Evolutionary conservation across 2,329 filamentous ascomycete species (phyloP), one percentile per base, ranked within the genome.

Genomic region (Colletotrichum tofieldiae): DNA sequence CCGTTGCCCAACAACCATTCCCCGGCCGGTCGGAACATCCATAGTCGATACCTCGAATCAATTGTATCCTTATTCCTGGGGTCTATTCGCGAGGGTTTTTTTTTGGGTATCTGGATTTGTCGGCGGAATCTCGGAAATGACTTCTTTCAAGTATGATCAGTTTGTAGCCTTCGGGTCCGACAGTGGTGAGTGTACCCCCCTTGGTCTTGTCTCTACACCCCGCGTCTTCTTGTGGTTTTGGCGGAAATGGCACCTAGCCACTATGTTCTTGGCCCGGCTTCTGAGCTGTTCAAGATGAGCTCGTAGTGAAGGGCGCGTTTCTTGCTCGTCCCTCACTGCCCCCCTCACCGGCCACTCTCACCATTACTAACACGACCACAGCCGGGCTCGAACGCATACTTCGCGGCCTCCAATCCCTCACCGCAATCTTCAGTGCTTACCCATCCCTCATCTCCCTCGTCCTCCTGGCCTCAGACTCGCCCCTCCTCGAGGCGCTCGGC

Each of bases 301-400:
- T 18, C 14, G 12, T 14, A 16, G 11, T 14, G 20, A n/a, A 5
- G 35, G 35, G 35, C 23, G 35, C n/a, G 14, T 39, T 18, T 35
- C 29, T 37, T 35, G 7, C 43, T 20, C 43, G 23, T 14, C 29
- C 6, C 23, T 23, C 51, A 26, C n/a, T 11, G 11, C 35, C 32
- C 23, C 5, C 2, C 49, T 54, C 9, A 68, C 47, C 29, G 29
- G 29, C 6, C 29, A 32, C 29, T 32, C 7, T 41, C 54, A 11
- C 29, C 45, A 16, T 6, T 58, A 43, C 72, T 68, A 23, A 72
- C 35, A 39, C 37, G 16, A 41, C 43, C 32, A n/a, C 75, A 90
- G 90, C 85, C 76, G 90, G 90, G 5, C 83, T 92, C 1, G 91
- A 93, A 79, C 88, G 90, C 71, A 84, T 86, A 65, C 83, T 93